Percentiles rank a stretch among this genome's conserved stretches.
These are phyloP conservation scores for Xylaria arbuscula DNA, from an alignment of 2,329 filamentous ascomycete genomes.

Conservation along the genomic window DNA sequence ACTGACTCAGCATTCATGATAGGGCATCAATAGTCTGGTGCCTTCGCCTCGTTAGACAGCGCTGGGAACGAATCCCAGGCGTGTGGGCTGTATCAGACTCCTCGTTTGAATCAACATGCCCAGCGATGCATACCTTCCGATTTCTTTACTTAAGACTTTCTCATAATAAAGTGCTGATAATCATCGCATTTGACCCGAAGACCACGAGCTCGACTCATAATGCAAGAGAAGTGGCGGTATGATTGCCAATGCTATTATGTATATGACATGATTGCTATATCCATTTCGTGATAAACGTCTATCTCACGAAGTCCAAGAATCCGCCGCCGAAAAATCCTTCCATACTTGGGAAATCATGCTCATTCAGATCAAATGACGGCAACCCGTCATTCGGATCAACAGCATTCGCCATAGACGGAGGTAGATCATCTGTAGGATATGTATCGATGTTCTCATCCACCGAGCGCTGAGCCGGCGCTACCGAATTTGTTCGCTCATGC, in stretches of 20 bases:
- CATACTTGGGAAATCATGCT: conserved; percentile 49
- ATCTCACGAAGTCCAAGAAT: conserved; percentile 48
- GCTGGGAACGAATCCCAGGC: background rate
- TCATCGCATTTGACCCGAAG: too few species aligned
- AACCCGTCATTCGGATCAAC: conserved; percentile 34
- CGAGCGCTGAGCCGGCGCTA: background rate
- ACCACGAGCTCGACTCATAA: too few species aligned
- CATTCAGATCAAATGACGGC: conserved; percentile 40
- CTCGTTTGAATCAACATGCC: too few species aligned
- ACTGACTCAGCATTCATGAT: too few species aligned
- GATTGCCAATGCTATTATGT: background rate
- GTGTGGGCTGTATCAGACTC: too few species aligned
- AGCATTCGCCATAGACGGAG: conserved; percentile 28
- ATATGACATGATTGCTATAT: background rate
- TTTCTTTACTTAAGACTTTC: too few species aligned
- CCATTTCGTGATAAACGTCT: background rate
- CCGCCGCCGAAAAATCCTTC: conserved; percentile 51
- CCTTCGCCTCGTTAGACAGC: background rate
- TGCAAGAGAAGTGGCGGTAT: too few species aligned
- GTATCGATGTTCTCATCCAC: background rate
- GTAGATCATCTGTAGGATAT: conserved; percentile 28
- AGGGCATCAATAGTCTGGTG: background rate
- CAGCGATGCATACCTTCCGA: too few species aligned
- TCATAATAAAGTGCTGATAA: too few species aligned
- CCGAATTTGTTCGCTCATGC: background rate